A percentile compares a stretch with the other conserved stretches of the same genome.
phyloP scores from a whole-genome alignment of 805 yeast species.

The Metschnikowia cubensis region DNA sequence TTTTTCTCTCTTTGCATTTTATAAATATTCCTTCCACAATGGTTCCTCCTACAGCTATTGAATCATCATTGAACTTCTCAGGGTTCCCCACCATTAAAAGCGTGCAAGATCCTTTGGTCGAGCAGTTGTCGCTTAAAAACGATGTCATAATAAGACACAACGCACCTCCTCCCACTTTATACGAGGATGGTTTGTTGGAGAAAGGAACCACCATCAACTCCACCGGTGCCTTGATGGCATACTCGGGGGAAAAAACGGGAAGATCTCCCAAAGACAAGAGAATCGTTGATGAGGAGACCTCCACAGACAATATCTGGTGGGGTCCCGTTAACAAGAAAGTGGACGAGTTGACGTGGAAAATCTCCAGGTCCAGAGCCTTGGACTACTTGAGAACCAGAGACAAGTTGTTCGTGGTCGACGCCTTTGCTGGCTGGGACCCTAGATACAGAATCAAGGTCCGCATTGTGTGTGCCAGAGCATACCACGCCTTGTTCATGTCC shows the following conservation, averaged over 20 bases:
- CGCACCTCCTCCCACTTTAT: conserved; percentile 86
- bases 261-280: conserved; percentile 98
- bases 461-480: conserved; percentile 96
- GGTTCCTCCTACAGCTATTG: conserved; percentile 45
- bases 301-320: conserved; percentile 92
- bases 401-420: conserved; percentile 91
- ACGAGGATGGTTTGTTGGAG: conserved; percentile 92
- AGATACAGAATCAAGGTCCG: conserved; percentile 93
- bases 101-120: conserved; percentile 39
- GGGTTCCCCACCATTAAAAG: conserved; percentile 37
- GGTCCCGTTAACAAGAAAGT: conserved; percentile 97
- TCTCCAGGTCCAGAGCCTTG: conserved; percentile 92
- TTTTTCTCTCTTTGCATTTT: not conserved
- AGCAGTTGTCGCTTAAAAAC: conserved; percentile 45
- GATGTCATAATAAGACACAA: conserved; percentile 79
- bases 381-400: conserved; percentile 95
- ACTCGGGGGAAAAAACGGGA: conserved; percentile 94
- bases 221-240: conserved; percentile 93
- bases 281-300: conserved; percentile 90
- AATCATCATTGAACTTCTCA: conserved; percentile 40
- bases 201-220: conserved; percentile 87
- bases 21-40: conserved; percentile 17
- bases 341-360: conserved; percentile 90
- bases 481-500: conserved; percentile 97
- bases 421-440: conserved; percentile 99